phyloP scores from a whole-genome alignment of 2,329 filamentous ascomycete species.

The Claviceps digitariae region DNA sequence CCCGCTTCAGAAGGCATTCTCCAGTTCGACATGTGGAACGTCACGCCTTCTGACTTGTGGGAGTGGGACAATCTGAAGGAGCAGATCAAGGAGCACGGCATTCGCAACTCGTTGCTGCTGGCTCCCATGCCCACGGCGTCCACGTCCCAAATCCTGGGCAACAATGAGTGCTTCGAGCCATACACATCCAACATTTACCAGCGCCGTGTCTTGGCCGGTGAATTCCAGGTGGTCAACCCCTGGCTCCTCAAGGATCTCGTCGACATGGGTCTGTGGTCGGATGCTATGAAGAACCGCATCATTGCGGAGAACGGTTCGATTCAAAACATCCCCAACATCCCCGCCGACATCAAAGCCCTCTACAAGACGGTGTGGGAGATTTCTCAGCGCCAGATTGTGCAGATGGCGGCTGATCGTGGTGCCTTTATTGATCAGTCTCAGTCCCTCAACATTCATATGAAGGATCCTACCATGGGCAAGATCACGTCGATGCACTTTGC shows the following conservation, averaged over 20 bases:
- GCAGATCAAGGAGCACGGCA: slow-evolving; percentile 81
- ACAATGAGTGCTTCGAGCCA: slow-evolving; percentile 99
- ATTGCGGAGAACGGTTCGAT: slow-evolving; percentile 93
- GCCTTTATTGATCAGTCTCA: slow-evolving; percentile 99
- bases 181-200: slow-evolving; percentile 99
- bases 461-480: slow-evolving; percentile 98
- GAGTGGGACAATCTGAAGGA: slow-evolving; percentile 85
- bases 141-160: slow-evolving; percentile 93
- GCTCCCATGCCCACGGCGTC: slow-evolving; percentile 97
- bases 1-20: slow-evolving; percentile 91
- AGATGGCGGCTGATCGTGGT: slow-evolving; percentile 97
- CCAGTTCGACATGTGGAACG: slow-evolving; percentile 98
- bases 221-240: slow-evolving; percentile 99
- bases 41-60: slow-evolving; percentile 88
- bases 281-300: slow-evolving; percentile 99
- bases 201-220: slow-evolving; percentile 89
- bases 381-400: slow-evolving; percentile 83
- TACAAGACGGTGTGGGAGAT: slow-evolving; percentile 99
- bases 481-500: slow-evolving; percentile 99
- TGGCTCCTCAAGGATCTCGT: slow-evolving; percentile 98
- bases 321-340: slow-evolving; percentile 94
- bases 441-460: slow-evolving; percentile 98
- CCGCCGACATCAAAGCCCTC: slow-evolving; percentile 84
- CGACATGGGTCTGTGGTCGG: slow-evolving; percentile 95
- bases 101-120: slow-evolving; percentile 89